Percentiles rank a stretch among this genome's conserved stretches.
Conservation (phyloP, 441 rosid genomes). For the Melastoma candidum region DNA sequence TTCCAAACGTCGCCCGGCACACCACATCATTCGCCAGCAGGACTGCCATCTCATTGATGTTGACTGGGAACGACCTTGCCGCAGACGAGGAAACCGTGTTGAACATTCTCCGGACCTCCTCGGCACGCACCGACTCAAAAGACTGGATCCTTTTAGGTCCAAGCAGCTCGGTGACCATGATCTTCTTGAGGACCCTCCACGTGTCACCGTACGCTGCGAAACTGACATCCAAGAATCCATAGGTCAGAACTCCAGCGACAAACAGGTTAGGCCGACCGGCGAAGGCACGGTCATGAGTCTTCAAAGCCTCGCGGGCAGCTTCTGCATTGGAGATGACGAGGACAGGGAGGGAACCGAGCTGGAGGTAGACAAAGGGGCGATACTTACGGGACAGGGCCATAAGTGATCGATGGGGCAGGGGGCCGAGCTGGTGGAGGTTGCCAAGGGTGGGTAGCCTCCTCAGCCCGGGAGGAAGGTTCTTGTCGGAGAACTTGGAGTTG, state of each 20-base stretch:
- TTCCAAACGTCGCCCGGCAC: slow-evolving; percentile 18
- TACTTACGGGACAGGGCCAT: slow-evolving; percentile 1
- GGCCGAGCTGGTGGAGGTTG: slow-evolving; percentile 15
- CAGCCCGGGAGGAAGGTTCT: slow-evolving; percentile 16
- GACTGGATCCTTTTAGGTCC: slow-evolving; percentile 20
- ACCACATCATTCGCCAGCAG: slow-evolving; percentile 15
- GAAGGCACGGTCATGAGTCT: slow-evolving; percentile 14
- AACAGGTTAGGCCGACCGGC: slow-evolving; percentile 3
- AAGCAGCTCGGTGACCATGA: slow-evolving; percentile 13
- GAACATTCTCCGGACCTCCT: slow-evolving; percentile 14
- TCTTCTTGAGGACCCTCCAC: slow-evolving; percentile 16
- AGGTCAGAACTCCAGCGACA: not conserved
- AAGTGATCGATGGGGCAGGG: slow-evolving; percentile 16
- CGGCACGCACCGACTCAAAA: slow-evolving; percentile 17
- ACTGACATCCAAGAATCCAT: slow-evolving; percentile 9
- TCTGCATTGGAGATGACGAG: slow-evolving; percentile 11
- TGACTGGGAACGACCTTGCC: slow-evolving; percentile 4
- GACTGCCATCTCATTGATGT: slow-evolving; percentile 10
- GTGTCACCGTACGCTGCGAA: slow-evolving; percentile 3
- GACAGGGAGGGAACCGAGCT: slow-evolving; percentile 11
- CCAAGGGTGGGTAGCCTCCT: slow-evolving; percentile 11
- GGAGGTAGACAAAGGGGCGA: slow-evolving; percentile 8
- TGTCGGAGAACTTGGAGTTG: too few relatives aligned
- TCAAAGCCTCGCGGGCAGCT: slow-evolving; percentile 11
- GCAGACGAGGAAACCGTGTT: slow-evolving; percentile 11